Base-by-base conservation (phyloP, 495 filamentous ascomycete species). In the Aspergillus incahuasiensis region DNA sequence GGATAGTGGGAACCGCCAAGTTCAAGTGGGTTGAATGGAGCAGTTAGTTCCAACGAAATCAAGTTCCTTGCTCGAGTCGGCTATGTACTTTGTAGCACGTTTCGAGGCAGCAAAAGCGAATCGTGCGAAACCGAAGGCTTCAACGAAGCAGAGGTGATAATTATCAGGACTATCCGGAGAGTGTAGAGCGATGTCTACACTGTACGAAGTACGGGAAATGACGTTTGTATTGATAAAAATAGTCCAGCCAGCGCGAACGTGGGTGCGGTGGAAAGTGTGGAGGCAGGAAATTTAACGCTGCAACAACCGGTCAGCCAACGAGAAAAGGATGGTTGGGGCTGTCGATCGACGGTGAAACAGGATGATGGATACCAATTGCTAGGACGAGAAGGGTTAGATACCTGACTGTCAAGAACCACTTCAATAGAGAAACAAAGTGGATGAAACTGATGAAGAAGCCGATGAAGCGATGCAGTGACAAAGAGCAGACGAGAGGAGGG, bases 1-100 rank as follows among this genome's bases (percentile, higher is more conserved):
- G 30, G 30, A 24, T 24, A 44, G 72, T 72, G 68, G 65, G 56
- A 63, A 69, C 66, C 64, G 70, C 70, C 69, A 72, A 74, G 68
- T 45, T n/a, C 57, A 56, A 47, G 49, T 50, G 25, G 62, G 52
- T 57, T 35, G 20, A 56, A 59, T 59, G 54, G 38, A 48, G 20
- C 19, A 28, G 25, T 25, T 50, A 24, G 48, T 20, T 15, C 28
- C 50, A 53, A 43, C 47, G 63, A 52, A 56, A 24, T 40, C n/a
- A 40, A 49, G 35, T 51, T 50, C 32, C 25, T 32, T 16, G 28
- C 45, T 51, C 38, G 52, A 48, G 35, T 45, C 38, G 50, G 48
- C 13, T 46, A 30, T 59, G 25, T 16, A 44, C 19, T 12, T 44
- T 15, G 1, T 47, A 32, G 57, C 57, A 55, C 55, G 57, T 55